These are phyloP conservation scores for Solanum boliviense DNA, from an alignment of 257 asterid genomes.

Conservation along the genomic window DNA sequence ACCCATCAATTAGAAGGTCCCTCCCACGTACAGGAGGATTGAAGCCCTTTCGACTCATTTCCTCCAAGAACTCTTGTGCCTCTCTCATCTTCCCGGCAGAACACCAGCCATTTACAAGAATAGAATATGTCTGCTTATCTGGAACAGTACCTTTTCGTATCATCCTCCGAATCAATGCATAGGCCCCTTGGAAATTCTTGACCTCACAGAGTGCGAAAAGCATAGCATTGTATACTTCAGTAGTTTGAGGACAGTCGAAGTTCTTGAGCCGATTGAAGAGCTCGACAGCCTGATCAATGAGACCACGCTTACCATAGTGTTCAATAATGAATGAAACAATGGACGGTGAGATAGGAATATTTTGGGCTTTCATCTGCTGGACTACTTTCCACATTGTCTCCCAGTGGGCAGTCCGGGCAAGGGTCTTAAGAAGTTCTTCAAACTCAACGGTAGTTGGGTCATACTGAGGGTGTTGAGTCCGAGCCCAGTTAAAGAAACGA, in stretches of 20 bases:
- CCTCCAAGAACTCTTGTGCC: slow-evolving; percentile 90
- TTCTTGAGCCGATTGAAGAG: slow-evolving; percentile 71
- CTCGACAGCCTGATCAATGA: slow-evolving; percentile 77
- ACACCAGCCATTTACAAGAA: slow-evolving; percentile 94
- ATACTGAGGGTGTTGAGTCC: slow-evolving; percentile 70
- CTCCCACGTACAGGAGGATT: slow-evolving; percentile 97
- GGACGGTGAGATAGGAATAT: slow-evolving; percentile 55
- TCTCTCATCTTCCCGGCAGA: slow-evolving; percentile 91
- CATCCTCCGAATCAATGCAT: slow-evolving; percentile 90
- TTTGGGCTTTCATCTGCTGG: slow-evolving; percentile 61
- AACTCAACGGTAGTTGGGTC: slow-evolving; percentile 90
- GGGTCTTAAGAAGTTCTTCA: slow-evolving; percentile 79
- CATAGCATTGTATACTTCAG: slow-evolving; percentile 72
- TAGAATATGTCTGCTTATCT: slow-evolving; percentile 68
- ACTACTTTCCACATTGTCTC: slow-evolving; percentile 99
- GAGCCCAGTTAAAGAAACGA: slow-evolving; percentile 98
- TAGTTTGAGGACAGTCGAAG: slow-evolving; percentile 66
- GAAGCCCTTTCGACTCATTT: slow-evolving; percentile 81
- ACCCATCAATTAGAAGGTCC: slow-evolving; percentile 77
- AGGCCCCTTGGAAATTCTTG: slow-evolving; percentile 91
- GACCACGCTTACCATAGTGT: slow-evolving; percentile 80
- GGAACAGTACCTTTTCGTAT: slow-evolving; percentile 56
- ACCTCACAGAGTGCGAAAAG: slow-evolving; percentile 85
- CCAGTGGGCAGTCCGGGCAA: slow-evolving; percentile 73
- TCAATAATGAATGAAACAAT: slow-evolving; percentile 75